These are phyloP conservation scores for Backusella luteola DNA, from an alignment of 192 early-diverging fungal genomes.

Conservation along the genomic window DNA sequence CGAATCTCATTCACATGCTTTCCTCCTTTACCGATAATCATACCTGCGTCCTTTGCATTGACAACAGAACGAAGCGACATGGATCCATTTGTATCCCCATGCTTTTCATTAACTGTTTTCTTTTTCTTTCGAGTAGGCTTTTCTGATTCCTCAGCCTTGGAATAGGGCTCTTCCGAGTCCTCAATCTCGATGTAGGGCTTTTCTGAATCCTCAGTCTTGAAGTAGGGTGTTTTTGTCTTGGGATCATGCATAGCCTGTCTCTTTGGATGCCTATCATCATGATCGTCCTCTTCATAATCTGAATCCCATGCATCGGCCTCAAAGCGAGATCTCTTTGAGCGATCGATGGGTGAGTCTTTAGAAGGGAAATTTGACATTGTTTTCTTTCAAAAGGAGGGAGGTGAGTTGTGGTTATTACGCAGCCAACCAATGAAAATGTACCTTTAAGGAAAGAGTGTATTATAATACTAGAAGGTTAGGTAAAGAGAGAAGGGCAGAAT, in stretches of 20 bases:
- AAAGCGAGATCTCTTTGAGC: constrained; percentile 28
- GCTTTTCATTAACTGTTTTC: not conserved
- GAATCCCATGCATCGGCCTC: constrained; percentile 29
- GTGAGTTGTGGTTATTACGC: not conserved
- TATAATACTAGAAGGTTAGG: not conserved
- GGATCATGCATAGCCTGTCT: constrained; percentile 36
- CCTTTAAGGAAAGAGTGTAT: not conserved
- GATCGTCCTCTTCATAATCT: constrained; percentile 5
- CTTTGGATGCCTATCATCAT: constrained; percentile 27
- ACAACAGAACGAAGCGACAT: constrained; percentile 54
- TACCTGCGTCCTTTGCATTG: constrained; percentile 71
- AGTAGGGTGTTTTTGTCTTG: constrained; percentile 27
- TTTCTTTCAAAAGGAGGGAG: constrained; percentile 16
- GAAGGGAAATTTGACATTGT: constrained; percentile 23
- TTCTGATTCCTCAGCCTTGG: not conserved
- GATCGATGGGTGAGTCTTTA: constrained; percentile 26
- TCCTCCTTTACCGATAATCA: constrained; percentile 86
- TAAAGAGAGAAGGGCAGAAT: not conserved
- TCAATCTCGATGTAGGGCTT: not conserved
- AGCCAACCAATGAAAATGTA: not conserved
- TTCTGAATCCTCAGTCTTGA: not conserved
- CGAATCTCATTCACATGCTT: constrained; percentile 88
- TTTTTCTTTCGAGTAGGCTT: not conserved
- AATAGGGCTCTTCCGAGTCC: constrained; percentile 5
- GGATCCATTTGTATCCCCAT: not conserved